phyloP scores from a whole-genome alignment of 805 yeast genomes.

The Teunomyces pallodes region DNA sequence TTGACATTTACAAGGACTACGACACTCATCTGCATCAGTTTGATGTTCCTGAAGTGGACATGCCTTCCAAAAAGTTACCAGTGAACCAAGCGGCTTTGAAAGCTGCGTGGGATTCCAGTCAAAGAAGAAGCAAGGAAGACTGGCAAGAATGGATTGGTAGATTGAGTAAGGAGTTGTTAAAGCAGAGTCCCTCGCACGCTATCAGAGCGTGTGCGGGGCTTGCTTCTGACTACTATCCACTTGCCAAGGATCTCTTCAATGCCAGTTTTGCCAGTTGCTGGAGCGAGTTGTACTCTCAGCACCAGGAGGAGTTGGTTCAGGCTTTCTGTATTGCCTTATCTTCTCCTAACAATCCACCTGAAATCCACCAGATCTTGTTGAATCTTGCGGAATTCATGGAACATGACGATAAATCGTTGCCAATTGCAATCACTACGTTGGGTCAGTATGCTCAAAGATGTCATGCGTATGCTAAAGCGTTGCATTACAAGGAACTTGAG shows the following conservation, averaged over 20 bases:
- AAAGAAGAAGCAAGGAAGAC: constrained; percentile 86
- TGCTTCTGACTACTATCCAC: constrained; percentile 82
- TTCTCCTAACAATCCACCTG: constrained; percentile 92
- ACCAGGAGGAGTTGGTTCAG: constrained; percentile 85
- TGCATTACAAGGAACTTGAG: constrained; percentile 93
- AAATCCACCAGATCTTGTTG: constrained; percentile 83
- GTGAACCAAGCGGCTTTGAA: constrained; percentile 63
- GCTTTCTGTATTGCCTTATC: constrained; percentile 84
- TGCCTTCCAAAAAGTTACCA: constrained; percentile 72
- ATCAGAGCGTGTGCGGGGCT: constrained; percentile 87
- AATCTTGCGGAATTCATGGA: constrained; percentile 96
- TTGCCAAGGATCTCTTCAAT: constrained; percentile 88
- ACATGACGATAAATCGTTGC: constrained; percentile 92
- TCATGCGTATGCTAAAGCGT: constrained; percentile 96
- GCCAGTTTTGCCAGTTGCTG: constrained; percentile 95
- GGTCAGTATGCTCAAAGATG: constrained; percentile 93
- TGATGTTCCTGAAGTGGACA: constrained; percentile 62
- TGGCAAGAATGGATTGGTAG: constrained; percentile 98
- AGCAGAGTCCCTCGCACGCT: constrained; percentile 93
- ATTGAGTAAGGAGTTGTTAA: constrained; percentile 77
- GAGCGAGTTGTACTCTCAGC: constrained; percentile 84
- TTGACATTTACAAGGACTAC: constrained; percentile 65
- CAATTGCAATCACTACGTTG: constrained; percentile 83
- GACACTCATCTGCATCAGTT: constrained; percentile 36
- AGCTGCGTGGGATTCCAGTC: constrained; percentile 88